Evolutionary conservation across 2,329 filamentous ascomycete genomes (phyloP).

Genomic region (Hymenoscyphus repandus): DNA sequence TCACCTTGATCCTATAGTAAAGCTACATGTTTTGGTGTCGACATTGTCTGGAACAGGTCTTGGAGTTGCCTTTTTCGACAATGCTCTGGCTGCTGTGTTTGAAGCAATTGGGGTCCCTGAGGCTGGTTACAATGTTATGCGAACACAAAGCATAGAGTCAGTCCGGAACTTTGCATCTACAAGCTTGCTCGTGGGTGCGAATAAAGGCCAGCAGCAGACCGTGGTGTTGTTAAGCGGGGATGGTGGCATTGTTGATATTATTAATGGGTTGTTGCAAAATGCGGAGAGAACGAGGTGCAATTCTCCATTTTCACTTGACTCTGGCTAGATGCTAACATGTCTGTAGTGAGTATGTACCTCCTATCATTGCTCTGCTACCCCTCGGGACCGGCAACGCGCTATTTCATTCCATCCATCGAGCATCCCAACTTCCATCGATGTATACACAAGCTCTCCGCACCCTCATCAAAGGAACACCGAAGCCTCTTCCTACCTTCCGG

Average conservation of each 20-base stretch:
- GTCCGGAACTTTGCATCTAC: conserved; percentile 57
- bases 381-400: conserved; percentile 62
- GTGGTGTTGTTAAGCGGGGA: conserved; percentile 82
- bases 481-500: conserved; percentile 56
- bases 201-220: conserved; percentile 45
- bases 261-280: conserved; percentile 56
- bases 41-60: conserved; percentile 58
- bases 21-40: conserved; percentile 62
- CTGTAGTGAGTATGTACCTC: conserved; percentile 28
- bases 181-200: conserved; percentile 44
- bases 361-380: conserved; percentile 50
- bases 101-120: conserved; percentile 37
- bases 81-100: conserved; percentile 52
- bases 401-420: conserved; percentile 5
- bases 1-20: conserved; percentile 26
- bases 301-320: no score
- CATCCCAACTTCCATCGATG: not conserved
- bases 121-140: conserved; percentile 45
- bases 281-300: conserved; percentile 20
- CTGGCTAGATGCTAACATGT: not conserved
- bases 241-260: conserved; percentile 75
- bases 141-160: conserved; percentile 58
- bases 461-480: conserved; percentile 51
- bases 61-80: conserved; percentile 50
- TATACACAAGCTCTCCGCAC: conserved; percentile 43